phyloP scores from a whole-genome alignment of 1,139 yeast genomes.

The Pichia sp. region DNA sequence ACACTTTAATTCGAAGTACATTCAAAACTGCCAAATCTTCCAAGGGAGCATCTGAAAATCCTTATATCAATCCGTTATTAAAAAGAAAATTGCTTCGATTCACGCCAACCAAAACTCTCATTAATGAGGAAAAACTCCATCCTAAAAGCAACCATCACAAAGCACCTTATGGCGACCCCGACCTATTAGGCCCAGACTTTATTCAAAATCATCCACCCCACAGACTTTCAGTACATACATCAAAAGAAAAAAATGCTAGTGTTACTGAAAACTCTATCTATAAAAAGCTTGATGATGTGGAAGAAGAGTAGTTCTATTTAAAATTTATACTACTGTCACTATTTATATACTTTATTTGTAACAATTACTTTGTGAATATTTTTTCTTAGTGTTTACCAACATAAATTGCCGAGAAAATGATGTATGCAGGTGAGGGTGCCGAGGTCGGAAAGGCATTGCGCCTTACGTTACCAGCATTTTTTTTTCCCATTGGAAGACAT shows the following conservation, averaged over 20 bases:
- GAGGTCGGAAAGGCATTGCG: too few species aligned
- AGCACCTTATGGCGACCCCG: not conserved
- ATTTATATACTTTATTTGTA: too few species aligned
- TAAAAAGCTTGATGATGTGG: not conserved
- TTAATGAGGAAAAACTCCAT: not conserved
- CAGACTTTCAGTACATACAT: not conserved
- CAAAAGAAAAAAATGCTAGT: not conserved
- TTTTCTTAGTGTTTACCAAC: too few species aligned
- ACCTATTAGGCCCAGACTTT: not conserved
- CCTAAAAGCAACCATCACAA: not conserved
- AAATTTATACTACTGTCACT: too few species aligned
- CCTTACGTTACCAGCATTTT: too few species aligned
- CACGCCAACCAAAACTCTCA: not conserved
- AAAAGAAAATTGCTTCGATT: conserved; percentile 2
- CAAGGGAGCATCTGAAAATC: conserved; percentile 11
- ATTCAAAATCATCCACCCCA: not conserved
- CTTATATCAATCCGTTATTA: conserved; percentile 8
- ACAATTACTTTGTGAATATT: too few species aligned
- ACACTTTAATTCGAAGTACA: conserved; percentile 73
- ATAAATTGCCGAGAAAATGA: too few species aligned
- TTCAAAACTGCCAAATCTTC: conserved; percentile 10
- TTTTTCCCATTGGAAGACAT: too few species aligned
- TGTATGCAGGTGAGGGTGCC: too few species aligned
- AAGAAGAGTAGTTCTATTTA: not conserved
- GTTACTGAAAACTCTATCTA: not conserved